Base-by-base conservation (phyloP, 2,329 filamentous ascomycete genomes). In the Gremmenia infestans region DNA sequence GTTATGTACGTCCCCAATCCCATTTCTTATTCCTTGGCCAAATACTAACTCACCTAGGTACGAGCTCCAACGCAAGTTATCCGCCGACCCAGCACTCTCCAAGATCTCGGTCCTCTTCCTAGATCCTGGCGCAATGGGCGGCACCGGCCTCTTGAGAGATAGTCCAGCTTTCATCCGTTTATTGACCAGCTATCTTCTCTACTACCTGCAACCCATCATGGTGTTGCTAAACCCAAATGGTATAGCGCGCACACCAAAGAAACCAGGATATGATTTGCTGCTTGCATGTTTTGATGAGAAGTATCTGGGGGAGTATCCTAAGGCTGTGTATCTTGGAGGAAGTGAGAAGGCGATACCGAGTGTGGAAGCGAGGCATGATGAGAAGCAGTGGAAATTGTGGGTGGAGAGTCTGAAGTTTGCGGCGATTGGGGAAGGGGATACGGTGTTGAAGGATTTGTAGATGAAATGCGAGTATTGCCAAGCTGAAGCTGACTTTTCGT, bases 51-150 rank as follows among this genome's bases (percentile, higher is more conserved):
- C 12, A 14, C 22, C 22, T 5, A 59, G 57, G 48, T 56, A 57
- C 40, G 55, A 55, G 40, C 52, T 60, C 8, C 55, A 57, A 19
- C 52, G 55, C 1, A 52, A 52, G 25, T 50, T 60, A 3, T 17
- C 32, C 15, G 4, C 17, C 2, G 37, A 57, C 19, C 45, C 55
- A 14, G 28, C 19, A 4, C 48, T 74, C 8, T 68, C 63, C 36
- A 67, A 68, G 9, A 67, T 76, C 55, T 65, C 66, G 12, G 64
- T 74, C 36, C 56, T 73, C 2, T 68, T 70, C 5, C 54, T 74
- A 11, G 72, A 75, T 47, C 73, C 74, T 0, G 74, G 73, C 39
- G 66, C 60, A 4, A 75, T 76, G 68, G 56, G 57, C 6, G 55
- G 55, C n/a, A 57, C 52, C 2, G 36, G 25, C 68, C 67, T 39